Conservation (phyloP, 169 alveolate species). For the Plasmodium gonderi region DNA sequence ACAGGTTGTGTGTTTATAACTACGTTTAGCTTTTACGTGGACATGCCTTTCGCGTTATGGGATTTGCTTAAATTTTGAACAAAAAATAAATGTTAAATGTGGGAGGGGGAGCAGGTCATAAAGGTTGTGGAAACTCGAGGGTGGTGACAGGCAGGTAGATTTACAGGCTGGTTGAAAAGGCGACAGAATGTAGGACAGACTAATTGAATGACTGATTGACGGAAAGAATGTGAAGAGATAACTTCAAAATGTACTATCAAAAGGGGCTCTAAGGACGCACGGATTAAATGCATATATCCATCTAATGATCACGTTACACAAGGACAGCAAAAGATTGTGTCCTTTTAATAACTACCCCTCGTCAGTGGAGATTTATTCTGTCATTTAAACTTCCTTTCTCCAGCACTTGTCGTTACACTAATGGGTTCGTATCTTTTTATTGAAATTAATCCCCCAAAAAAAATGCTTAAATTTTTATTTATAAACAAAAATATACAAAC, state of each 20-base stretch:
- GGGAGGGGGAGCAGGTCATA: too few relatives aligned
- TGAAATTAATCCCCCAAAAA: neutral
- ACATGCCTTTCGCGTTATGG: too few relatives aligned
- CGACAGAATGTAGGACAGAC: too few relatives aligned
- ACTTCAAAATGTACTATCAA: neutral
- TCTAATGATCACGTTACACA: neutral
- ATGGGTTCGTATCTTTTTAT: neutral
- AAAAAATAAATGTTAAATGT: neutral
- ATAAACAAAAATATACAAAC: neutral
- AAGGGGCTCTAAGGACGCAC: neutral
- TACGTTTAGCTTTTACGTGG: neutral
- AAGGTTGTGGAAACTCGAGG: too few relatives aligned
- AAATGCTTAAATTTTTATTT: neutral
- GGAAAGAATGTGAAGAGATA: neutral
- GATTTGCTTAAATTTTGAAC: too few relatives aligned
- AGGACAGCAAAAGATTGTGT: neutral
- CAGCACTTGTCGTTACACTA: neutral
- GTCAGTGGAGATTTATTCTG: neutral
- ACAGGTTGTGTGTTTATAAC: neutral
- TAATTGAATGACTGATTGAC: too few relatives aligned
- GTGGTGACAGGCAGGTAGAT: too few relatives aligned
- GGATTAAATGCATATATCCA: neutral
- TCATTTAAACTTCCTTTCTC: neutral
- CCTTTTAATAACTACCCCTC: neutral
- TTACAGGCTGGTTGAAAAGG: too few relatives aligned